Base-by-base conservation (phyloP, 2,329 filamentous ascomycete genomes). In the Teratosphaeriaceae sp. region DNA sequence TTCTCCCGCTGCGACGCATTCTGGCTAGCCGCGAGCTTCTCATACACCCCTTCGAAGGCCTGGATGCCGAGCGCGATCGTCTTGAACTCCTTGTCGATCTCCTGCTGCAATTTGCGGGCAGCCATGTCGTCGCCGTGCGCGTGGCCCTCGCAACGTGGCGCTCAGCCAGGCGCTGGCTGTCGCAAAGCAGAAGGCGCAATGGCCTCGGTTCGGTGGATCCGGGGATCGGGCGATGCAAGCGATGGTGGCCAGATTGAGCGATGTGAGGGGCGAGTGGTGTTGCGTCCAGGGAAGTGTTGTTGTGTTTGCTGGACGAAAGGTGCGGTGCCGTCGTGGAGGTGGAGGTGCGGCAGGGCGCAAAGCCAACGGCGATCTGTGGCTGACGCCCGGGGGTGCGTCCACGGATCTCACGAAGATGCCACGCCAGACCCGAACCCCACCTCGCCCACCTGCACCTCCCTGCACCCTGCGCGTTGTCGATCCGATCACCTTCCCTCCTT, bases 1-100 rank as follows among this genome's bases (percentile, higher is more conserved):
- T 97, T 98, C 70, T 97, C 92, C 66, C 96, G 95, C 69, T 97
- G 92, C 48, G 92, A 88, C 43, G 85, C 80, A 71, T 96, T 97
- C 60, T 81, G 86, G 41, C 88, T 88, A 56, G 89, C 82, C 60
- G 90, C 85, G 54, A 98, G 94, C 79, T 98, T 98, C 57, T 97
- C 92, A 71, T 97, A 94, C 60, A 97, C 96, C 61, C 76, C 77
- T 64, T 97, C 88, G 67, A 98, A 98, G 52, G 89, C 85, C 50
- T 81, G 75, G 43, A 97, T 88, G 42, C 92, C 92, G 73, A 97
- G 90, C 37, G 80, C 78, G 61, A 97, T 89, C 76, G 94, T 94
- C 72, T 98, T 98, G 80, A 96, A 97, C 57, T 65, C 56, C 53
- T 60, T 21, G 19, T 38, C 41, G 23, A 30, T 20, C 31, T 18